phyloP scores from a whole-genome alignment of 192 early-diverging fungal species.

The Gonapodya sp. region DNA sequence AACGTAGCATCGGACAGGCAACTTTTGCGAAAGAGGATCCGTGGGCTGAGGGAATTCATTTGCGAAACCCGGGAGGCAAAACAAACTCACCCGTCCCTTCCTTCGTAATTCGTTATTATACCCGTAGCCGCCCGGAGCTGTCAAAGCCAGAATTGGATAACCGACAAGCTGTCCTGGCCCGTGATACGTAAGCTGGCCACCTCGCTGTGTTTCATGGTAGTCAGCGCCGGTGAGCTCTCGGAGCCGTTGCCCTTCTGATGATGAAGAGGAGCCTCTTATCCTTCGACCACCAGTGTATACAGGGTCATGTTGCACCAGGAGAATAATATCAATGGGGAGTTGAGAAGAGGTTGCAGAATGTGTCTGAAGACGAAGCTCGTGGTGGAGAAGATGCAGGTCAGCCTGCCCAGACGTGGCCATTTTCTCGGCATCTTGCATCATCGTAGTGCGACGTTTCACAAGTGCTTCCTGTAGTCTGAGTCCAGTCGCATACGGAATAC shows the following conservation, averaged over 20 bases:
- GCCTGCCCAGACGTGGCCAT: neutral
- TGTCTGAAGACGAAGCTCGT: too few species aligned
- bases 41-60: too few species aligned
- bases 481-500: neutral
- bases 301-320: slow-evolving; percentile 77
- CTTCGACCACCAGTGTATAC: slow-evolving; percentile 88
- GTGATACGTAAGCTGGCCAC: slow-evolving; percentile 94
- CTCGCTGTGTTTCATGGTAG: slow-evolving; percentile 65
- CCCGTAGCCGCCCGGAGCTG: slow-evolving; percentile 30
- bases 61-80: neutral
- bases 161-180: slow-evolving; percentile 94
- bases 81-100: neutral
- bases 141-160: slow-evolving; percentile 82
- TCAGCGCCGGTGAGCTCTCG: slow-evolving; percentile 52
- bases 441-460: neutral
- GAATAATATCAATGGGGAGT: slow-evolving; percentile 33
- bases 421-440: neutral
- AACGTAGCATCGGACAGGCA: slow-evolving; percentile 71
- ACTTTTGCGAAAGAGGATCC: slow-evolving; percentile 17
- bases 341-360: neutral
- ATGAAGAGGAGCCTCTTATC: slow-evolving; percentile 44
- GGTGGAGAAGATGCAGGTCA: neutral
- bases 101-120: neutral
- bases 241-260: slow-evolving; percentile 40
- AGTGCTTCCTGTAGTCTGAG: neutral